phyloP scores from a whole-genome alignment of 345 rosid species.

The Luvunga scandens region DNA sequence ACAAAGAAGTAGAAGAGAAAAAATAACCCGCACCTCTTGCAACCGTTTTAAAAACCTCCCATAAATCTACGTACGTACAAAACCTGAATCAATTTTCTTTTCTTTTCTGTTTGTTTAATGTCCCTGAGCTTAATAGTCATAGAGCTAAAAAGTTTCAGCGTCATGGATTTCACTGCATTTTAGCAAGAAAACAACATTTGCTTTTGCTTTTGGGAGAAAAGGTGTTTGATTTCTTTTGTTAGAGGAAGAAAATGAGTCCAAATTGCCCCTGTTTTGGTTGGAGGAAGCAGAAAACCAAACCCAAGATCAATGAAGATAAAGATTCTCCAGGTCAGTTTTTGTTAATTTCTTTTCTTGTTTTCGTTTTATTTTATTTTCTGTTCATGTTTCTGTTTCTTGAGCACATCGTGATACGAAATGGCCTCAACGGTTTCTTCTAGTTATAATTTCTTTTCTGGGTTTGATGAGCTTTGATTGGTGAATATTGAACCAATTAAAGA shows the following conservation, averaged over 20 bases:
- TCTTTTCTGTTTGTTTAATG: neutral
- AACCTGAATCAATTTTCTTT: neutral
- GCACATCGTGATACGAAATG: neutral
- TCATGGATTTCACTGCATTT: neutral
- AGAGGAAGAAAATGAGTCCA: slow-evolving; percentile 26
- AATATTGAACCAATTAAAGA: neutral
- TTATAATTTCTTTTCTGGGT: neutral
- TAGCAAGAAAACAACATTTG: neutral
- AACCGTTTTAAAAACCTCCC: neutral
- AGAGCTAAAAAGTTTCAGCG: neutral
- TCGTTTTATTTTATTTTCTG: neutral
- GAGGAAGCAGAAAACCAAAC: slow-evolving; percentile 20
- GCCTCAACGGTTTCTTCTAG: neutral
- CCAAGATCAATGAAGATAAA: slow-evolving; percentile 1
- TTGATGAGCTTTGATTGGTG: too few species aligned
- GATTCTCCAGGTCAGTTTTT: slow-evolving; percentile 6
- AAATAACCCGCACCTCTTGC: neutral
- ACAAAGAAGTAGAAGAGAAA: too few species aligned
- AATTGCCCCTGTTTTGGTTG: slow-evolving; percentile 53
- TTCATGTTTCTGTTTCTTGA: neutral
- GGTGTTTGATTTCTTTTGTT: neutral
- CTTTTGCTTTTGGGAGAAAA: neutral
- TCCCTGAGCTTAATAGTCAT: neutral
- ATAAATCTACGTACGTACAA: neutral
- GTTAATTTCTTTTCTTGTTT: neutral